Conservation (phyloP, 495 filamentous ascomycete species). For the Penicillium desertorum region DNA sequence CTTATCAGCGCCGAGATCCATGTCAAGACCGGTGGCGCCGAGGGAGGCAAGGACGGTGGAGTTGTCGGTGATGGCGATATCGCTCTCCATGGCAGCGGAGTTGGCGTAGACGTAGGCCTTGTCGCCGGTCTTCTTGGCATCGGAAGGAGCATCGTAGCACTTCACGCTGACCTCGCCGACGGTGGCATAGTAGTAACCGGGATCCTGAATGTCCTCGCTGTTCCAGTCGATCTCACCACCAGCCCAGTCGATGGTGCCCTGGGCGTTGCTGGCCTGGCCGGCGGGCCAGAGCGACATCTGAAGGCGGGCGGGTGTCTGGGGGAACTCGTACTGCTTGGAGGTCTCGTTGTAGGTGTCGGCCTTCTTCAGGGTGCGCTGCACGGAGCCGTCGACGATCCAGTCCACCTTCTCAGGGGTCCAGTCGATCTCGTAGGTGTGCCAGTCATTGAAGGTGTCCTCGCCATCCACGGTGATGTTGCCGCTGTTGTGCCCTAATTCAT, state of each 20-base stretch:
- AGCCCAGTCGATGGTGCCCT: conserved; percentile 89
- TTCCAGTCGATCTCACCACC: conserved; percentile 90
- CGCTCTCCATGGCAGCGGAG: conserved; percentile 64
- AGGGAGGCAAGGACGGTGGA: conserved; percentile 77
- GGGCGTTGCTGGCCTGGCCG: conserved; percentile 71
- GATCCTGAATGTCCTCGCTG: conserved; percentile 71
- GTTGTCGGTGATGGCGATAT: conserved; percentile 72
- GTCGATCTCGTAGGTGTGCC: conserved; percentile 88
- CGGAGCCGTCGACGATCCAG: conserved; percentile 81
- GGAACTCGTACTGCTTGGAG: conserved; percentile 78
- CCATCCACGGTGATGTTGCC: conserved; percentile 65
- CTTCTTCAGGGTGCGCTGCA: conserved; percentile 70
- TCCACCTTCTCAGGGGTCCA: conserved; percentile 83
- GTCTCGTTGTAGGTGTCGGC: conserved; percentile 82
- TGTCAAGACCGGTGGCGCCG: conserved; percentile 72
- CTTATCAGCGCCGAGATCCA: conserved; percentile 45
- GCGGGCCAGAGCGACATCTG: conserved; percentile 97
- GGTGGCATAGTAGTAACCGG: conserved; percentile 86
- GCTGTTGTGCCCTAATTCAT: conserved; percentile 63
- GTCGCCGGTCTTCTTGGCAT: conserved; percentile 57
- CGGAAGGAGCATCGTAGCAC: conserved; percentile 75
- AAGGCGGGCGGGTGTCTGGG: conserved; percentile 90
- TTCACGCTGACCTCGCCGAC: conserved; percentile 74
- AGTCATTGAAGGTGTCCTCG: conserved; percentile 70
- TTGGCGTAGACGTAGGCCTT: conserved; percentile 76